Evolutionary conservation across 805 yeast genomes (phyloP).

Genomic region (Millerozyma miso): DNA sequence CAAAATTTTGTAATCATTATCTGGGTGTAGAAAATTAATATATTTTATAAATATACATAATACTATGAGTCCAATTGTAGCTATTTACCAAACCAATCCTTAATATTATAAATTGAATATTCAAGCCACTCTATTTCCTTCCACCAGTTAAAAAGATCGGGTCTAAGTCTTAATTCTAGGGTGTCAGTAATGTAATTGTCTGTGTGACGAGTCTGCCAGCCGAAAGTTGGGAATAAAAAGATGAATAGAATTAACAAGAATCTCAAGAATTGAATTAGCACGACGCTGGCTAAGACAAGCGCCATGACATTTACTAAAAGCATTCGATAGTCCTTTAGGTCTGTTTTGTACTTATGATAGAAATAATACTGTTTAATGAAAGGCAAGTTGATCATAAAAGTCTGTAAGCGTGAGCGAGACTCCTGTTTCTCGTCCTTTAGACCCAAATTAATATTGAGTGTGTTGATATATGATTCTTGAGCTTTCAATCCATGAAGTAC

Average conservation of each 20-base stretch:
- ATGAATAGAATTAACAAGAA: conserved; percentile 12
- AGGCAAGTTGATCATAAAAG: conserved; percentile 22
- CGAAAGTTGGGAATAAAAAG: conserved; percentile 1
- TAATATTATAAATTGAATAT: conserved; percentile 18
- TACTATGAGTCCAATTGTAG: conserved; percentile 5
- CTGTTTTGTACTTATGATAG: conserved; percentile 21
- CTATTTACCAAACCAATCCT: conserved; percentile 10
- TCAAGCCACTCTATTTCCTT: conserved; percentile 29
- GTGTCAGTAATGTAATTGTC: conserved; percentile 14
- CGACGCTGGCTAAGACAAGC: conserved; percentile 17
- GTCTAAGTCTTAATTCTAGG: conserved; percentile 5
- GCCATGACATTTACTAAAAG: conserved; percentile 18
- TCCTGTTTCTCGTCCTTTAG: conserved; percentile 2
- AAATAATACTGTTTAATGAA: conserved; percentile 25
- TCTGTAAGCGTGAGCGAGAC: conserved; percentile 6
- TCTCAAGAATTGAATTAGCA: conserved; percentile 16
- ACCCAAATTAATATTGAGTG: conserved; percentile 13
- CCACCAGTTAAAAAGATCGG: conserved; percentile 24
- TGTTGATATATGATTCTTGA: conserved; percentile 5
- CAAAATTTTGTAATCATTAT: conserved; percentile 9
- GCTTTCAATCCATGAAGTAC: conserved; percentile 4
- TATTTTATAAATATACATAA: conserved; percentile 2
- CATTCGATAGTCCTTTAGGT: conserved; percentile 15
- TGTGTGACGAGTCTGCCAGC: neutral
- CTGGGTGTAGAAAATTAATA: conserved; percentile 1